Base-by-base conservation (phyloP, 1,284 basidiomycete species). In the Leccinum solheimii region DNA sequence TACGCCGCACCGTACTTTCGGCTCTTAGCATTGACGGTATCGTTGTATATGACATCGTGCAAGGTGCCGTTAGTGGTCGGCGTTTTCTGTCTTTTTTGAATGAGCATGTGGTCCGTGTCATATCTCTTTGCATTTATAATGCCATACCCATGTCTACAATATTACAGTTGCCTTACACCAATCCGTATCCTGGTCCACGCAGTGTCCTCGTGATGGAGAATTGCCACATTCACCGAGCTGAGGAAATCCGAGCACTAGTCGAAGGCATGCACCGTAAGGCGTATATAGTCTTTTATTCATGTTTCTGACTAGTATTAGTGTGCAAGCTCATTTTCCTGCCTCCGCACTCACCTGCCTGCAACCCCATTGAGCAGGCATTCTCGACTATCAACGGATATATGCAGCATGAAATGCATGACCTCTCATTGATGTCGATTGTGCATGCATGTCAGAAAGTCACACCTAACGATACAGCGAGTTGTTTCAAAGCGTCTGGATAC, bases 301-400 rank as follows among this genome's bases (percentile, higher is more conserved):
- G 6, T 26, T 26, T 11, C 26, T 26, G 13, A 50, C 7, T 11
- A 13, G 13, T 27, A 11, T 21, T 5, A 63, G 62, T 63, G 0
- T 64, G 55, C n/a, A 64, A 61, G 8, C 64, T 74, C 13, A 55
- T 73, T 13, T 73, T 64, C 43, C 57, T 74, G 1, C 69, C 64
- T 0, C 69, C 65, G n/a, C 72, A 72, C 54, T 74, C 67, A 3
- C 71, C 68, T 0, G 62, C 70, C 32, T 67, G 68, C 34, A 74
- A 72, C 51, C 67, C 67, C 0, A 73, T 74, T 21, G 62, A 74
- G 49, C 66, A 73, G 56, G 60, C 56, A 2, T 74, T 72, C 56
- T 62, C 63, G 16, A 27, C 43, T 3, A 62, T 70, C 64, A 73
- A 74, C 50, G 51, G 63, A 9, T 66, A 57, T 13, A 38, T 66